phyloP scores from a whole-genome alignment of 257 asterid genomes.

The Coffea canephora region DNA sequence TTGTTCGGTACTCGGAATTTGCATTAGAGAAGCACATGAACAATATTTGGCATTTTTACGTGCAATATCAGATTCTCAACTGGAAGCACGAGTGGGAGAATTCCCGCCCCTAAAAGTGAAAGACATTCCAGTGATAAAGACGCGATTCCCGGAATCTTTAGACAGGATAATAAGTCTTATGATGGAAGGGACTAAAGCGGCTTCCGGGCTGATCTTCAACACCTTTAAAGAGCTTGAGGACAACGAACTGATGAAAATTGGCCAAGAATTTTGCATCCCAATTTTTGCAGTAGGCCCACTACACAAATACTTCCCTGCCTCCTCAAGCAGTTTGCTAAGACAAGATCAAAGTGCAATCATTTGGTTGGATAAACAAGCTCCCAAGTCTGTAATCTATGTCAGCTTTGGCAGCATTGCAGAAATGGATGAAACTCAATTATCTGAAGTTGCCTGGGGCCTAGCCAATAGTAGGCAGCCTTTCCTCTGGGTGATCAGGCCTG shows the following conservation, averaged over 20 bases:
- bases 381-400: conserved; percentile 39
- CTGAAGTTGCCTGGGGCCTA: conserved; percentile 24
- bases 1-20: neutral
- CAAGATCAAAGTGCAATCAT: conserved; percentile 43
- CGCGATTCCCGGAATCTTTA: conserved; percentile 14
- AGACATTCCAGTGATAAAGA: conserved; percentile 38
- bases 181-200: conserved; percentile 32
- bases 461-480: conserved; percentile 37
- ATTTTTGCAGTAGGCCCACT: conserved; percentile 49
- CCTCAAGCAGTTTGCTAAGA: conserved; percentile 31
- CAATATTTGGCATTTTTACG: neutral
- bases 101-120: conserved; percentile 48
- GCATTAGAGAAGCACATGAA: no score
- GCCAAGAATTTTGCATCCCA: conserved; percentile 36
- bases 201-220: conserved; percentile 51
- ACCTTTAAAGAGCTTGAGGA: conserved; percentile 52
- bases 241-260: conserved; percentile 20
- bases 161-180: conserved; percentile 19
- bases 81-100: conserved; percentile 38
- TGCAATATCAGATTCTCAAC: conserved; percentile 13
- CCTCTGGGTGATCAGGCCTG: conserved; percentile 53
- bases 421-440: conserved; percentile 11
- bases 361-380: conserved; percentile 46
- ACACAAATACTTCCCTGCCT: conserved; percentile 34
- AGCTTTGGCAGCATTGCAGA: conserved; percentile 26